Conservation (phyloP, 1,284 basidiomycete species). For the Cryptococcus sp. region DNA sequence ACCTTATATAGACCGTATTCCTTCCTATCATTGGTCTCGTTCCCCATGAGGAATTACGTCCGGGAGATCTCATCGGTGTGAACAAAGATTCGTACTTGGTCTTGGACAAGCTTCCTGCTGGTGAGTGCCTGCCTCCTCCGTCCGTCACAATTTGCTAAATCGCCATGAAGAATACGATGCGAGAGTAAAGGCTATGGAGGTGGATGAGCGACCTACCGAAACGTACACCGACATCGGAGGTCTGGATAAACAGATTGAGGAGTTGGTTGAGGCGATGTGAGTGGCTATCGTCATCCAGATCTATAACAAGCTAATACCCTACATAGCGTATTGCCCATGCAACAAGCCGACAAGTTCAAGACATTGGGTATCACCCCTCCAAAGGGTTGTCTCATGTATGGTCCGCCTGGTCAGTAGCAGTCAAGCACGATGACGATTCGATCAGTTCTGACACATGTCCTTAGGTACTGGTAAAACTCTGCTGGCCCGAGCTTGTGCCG, state of each 20-base stretch:
- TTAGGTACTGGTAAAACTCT: conserved; percentile 75
- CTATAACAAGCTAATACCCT: conserved; percentile 9
- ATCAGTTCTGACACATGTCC: conserved; percentile 3
- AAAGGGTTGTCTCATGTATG: conserved; percentile 78
- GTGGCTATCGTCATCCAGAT: conserved; percentile 14
- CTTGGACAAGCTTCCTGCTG: conserved; percentile 74
- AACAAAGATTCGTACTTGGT: conserved; percentile 99
- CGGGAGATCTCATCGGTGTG: conserved; percentile 94
- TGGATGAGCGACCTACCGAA: conserved; percentile 76
- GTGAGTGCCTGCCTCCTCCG: conserved; percentile 22
- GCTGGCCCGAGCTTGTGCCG: conserved; percentile 73
- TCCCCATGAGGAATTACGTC: conserved; percentile 81
- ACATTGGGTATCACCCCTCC: conserved; percentile 76
- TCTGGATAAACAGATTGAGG: conserved; percentile 78
- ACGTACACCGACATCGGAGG: conserved; percentile 78
- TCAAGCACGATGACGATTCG: background rate
- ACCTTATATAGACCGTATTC: conserved; percentile 76
- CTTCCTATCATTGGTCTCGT: conserved; percentile 97
- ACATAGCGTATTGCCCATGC: conserved; percentile 68
- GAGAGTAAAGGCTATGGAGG: conserved; percentile 90
- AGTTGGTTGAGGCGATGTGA: conserved; percentile 72
- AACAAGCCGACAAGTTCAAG: conserved; percentile 79
- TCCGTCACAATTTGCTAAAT: background rate
- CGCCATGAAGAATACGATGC: conserved; percentile 67
- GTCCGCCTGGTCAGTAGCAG: conserved; percentile 63